Evolutionary conservation across 768 basidiomycete species (phyloP).

Genomic region (Cyclocybe cylindracea): DNA sequence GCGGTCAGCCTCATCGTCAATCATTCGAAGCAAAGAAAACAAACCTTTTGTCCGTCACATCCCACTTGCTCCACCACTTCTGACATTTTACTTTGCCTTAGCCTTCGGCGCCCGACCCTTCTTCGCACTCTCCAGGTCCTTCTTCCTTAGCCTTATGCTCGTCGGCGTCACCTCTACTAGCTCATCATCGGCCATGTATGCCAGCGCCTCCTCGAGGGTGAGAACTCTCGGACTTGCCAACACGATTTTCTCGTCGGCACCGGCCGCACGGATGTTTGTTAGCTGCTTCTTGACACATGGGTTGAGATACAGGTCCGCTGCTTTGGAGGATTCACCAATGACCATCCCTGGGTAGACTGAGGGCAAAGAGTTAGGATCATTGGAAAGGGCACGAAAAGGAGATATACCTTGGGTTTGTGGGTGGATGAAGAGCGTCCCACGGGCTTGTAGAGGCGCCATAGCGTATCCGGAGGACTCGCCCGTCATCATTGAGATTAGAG

Average conservation of each 20-base stretch:
- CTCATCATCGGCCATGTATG: conserved; percentile 53
- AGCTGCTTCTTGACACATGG: conserved; percentile 50
- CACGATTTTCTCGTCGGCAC: conserved; percentile 51
- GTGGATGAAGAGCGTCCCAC: conserved; percentile 46
- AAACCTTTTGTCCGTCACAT: background rate
- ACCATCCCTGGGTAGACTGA: conserved; percentile 54
- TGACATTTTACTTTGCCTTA: conserved; percentile 9
- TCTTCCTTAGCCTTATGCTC: conserved; percentile 43
- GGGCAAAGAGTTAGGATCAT: background rate
- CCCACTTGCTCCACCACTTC: too few species aligned
- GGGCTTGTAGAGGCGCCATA: conserved; percentile 49
- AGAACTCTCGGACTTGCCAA: conserved; percentile 43
- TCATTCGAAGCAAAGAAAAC: background rate
- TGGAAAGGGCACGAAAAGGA: background rate
- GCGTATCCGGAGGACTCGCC: conserved; percentile 50
- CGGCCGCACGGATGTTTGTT: conserved; percentile 50
- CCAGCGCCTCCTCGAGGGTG: conserved; percentile 46
- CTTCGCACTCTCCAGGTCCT: conserved; percentile 36
- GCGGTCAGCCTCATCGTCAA: background rate
- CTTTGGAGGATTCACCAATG: conserved; percentile 49
- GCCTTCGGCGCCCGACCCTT: conserved; percentile 30
- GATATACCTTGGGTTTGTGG: conserved; percentile 41
- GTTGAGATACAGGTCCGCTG: conserved; percentile 47
- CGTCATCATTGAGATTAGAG: conserved; percentile 46
- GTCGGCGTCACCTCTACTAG: conserved; percentile 48